Base-by-base conservation (phyloP, 2,329 filamentous ascomycete species). In the Fusarium ambrosium region DNA sequence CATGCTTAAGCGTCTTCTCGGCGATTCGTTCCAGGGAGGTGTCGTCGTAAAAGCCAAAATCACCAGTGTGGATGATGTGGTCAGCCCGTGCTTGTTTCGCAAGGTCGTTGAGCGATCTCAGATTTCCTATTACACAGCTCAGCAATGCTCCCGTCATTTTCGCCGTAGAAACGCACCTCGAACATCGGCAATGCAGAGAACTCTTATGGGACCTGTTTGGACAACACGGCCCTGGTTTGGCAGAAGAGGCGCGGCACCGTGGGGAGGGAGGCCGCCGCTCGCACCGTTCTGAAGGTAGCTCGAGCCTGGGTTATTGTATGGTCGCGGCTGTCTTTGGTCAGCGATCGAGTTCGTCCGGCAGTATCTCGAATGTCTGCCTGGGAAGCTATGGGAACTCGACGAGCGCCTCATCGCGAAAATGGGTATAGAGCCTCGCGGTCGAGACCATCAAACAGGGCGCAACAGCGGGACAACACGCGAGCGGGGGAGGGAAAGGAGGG, bases 41-140 rank as follows among this genome's bases (percentile, higher is more conserved):
- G 80, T 97, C 94, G 84, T 99, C 97, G 87, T 99, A 99, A 87
- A 99, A 99, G 73, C 97, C 97, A 83, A 99, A 99, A 84, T 99
- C 97, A 84, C 97, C 97, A 22, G 97, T 99, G 85, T 99, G 97
- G 81, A 99, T 95, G 84, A 99, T 98, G 86, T 98, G 95, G 86
- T 98, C 95, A 79, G 97, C 97, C 82, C 94, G 94, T 73, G 97
- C 96, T 82, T 97, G 94, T 85, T 94, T 97, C 75, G 97, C 97
- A 72, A 99, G 92, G 72, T 98, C 95, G 86, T 99, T 99, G 80
- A 99, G 88, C 77, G 97, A 98, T 86, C 93, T 92, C 78, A 99
- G 88, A 84, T 98, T 98, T 85, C 97, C 97, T 99, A 78, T 36
- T 29, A 24, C 16, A n/a, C 24, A 32, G 5, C 69, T 79, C 68